Evolutionary conservation across 2,329 filamentous ascomycete species (phyloP).

Genomic region (Cytospora chrysosperma): DNA sequence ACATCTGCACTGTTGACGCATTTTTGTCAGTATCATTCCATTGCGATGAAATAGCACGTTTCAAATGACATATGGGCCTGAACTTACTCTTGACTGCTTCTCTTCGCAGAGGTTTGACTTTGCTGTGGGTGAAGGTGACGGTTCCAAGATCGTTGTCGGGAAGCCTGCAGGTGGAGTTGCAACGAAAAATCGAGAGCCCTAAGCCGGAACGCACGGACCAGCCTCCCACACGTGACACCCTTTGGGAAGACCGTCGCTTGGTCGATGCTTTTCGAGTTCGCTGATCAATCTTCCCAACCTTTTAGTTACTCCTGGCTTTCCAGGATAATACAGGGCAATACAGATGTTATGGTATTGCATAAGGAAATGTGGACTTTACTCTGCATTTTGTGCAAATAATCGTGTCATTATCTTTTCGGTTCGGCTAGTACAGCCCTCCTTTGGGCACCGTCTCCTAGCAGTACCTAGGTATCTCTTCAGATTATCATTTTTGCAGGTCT

Average conservation of each 20-base stretch:
- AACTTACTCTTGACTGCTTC: slow-evolving; percentile 61
- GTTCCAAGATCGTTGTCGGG: slow-evolving; percentile 35
- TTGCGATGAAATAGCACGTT: slow-evolving; percentile 2
- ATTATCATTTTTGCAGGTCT: background rate
- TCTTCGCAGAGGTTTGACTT: slow-evolving; percentile 39
- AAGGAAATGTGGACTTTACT: no score
- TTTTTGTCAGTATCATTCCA: slow-evolving; percentile 27
- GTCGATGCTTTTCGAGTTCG: background rate
- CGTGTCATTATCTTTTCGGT: no score
- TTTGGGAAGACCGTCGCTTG: background rate
- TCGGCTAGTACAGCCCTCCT: background rate
- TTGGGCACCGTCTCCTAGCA: background rate
- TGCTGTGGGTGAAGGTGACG: slow-evolving; percentile 29
- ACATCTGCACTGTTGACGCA: slow-evolving; percentile 78
- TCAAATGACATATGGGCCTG: slow-evolving; percentile 3
- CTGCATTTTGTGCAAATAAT: no score
- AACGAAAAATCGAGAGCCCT: slow-evolving; percentile 7
- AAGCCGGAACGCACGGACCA: background rate
- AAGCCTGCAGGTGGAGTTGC: slow-evolving; percentile 30
- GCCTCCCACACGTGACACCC: slow-evolving; percentile 4
- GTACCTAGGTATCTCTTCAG: background rate
- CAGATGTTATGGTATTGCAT: background rate
- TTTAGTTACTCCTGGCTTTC: background rate
- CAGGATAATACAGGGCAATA: background rate
- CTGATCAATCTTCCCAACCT: background rate